Base-by-base conservation (phyloP, 2,329 filamentous ascomycete genomes). In the Stylonectria norvegica region DNA sequence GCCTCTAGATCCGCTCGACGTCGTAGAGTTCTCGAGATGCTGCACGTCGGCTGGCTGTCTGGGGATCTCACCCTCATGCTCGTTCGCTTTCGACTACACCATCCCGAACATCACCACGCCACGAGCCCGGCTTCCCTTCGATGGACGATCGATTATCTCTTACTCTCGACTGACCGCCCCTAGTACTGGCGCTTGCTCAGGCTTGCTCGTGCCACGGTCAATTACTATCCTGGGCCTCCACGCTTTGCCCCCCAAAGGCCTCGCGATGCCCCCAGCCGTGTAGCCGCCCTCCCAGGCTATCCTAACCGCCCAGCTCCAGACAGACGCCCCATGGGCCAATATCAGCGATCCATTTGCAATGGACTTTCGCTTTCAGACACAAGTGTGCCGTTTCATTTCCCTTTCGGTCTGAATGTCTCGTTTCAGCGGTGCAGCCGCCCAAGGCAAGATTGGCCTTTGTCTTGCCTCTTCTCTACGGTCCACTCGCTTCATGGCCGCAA, bases 241-340 rank as follows among this genome's bases (percentile, higher is more conserved):
- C 47, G 40, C 35, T 37, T 38, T 34, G 42, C 36, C 12, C 28
- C 40, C 35, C 36, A 34, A 29, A 39, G 31, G 28, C 37, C 29
- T 14, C 30, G 12, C n/a, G 30, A 14, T 34, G 16, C 29, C 34
- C 27, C 20, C 20, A 17, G n/a, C 35, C 37, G 42, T 57, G 20
- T 40, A 55, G 46, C 50, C 55, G 55, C 55, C 51, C 45, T 51
- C 17, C 34, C 27, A 23, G 34, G 20, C 28, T 16, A 10, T 19
- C 35, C 47, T 57, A 56, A 53, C 55, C 55, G 55, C 55, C 55
- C 52, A 42, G 14, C 25, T 38, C 61, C 64, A 72, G 63, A 74
- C 68, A 71, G 61, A 68, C 69, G 68, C 70, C 67, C 44, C 49
- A 52, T 56, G 59, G 69, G 66, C 75, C 75, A 78, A 76, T 78